Percentiles rank a stretch among this genome's conserved stretches.
phyloP scores from a whole-genome alignment of 176 grass and related monocot genomes.

The Oryza meyeriana region DNA sequence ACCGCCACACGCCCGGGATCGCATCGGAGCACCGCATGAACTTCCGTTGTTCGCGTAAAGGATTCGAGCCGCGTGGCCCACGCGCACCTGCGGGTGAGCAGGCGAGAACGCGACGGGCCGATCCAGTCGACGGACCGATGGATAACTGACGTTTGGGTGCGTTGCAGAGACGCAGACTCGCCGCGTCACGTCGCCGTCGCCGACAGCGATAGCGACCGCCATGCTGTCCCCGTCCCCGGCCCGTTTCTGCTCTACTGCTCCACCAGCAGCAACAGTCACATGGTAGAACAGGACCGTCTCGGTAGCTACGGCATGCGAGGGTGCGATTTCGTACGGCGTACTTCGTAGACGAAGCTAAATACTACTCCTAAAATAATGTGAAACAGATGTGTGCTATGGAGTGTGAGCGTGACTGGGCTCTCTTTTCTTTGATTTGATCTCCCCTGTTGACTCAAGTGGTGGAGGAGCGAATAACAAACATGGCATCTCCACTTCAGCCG shows the following conservation, averaged over 20 bases:
- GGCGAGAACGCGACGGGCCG: background rate
- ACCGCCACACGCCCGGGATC: background rate
- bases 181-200: conserved; percentile 18
- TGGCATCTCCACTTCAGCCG: background rate
- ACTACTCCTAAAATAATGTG: background rate
- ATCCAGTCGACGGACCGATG: background rate
- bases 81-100: background rate
- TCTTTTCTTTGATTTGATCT: background rate
- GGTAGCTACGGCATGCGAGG: background rate
- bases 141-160: background rate
- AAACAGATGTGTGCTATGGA: too few relatives aligned
- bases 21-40: background rate
- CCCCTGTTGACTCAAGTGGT: background rate
- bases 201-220: background rate
- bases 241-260: background rate
- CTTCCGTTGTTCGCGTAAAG: background rate
- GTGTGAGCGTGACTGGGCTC: too few relatives aligned
- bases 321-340: background rate
- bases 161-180: background rate
- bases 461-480: background rate
- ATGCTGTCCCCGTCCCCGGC: background rate
- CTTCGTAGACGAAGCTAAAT: too few relatives aligned
- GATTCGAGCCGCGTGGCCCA: background rate
- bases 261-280: background rate
- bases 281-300: background rate